Conservation (phyloP, 441 rosid species). For the Aquilaria agallochum region DNA sequence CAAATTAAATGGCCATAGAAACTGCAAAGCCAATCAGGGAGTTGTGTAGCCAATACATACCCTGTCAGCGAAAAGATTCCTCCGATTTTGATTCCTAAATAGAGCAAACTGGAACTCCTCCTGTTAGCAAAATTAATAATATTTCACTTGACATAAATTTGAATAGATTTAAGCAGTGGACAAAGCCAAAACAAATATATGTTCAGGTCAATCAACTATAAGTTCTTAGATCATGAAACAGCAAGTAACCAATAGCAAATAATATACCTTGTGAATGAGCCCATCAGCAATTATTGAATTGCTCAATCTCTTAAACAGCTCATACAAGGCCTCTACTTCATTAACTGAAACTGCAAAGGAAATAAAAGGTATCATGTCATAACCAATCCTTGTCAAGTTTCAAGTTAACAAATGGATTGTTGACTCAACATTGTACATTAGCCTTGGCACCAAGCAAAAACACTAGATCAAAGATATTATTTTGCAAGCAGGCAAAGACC, state of each 20-base stretch:
- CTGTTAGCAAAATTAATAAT: constrained; percentile 30
- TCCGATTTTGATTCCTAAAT: constrained; percentile 62
- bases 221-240: too few relatives aligned
- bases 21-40: background rate
- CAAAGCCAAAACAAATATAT: too few relatives aligned
- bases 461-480: background rate
- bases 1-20: background rate
- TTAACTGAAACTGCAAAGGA: constrained; percentile 57
- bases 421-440: background rate
- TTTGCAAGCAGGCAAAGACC: background rate
- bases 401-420: background rate
- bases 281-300: constrained; percentile 81
- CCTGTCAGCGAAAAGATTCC: constrained; percentile 85
- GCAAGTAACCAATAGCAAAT: background rate
- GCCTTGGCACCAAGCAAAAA: background rate
- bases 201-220: too few relatives aligned
- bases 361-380: constrained; percentile 1
- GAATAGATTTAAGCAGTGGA: too few relatives aligned
- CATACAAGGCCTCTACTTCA: constrained; percentile 80
- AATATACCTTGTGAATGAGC: constrained; percentile 80
- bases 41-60: constrained; percentile 24
- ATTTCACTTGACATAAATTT: background rate
- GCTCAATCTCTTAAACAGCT: constrained; percentile 86
- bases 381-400: background rate
- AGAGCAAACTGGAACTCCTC: constrained; percentile 91